A percentile compares a stretch with the other conserved stretches of the same genome.
These are phyloP conservation scores for Penicillium pulvis DNA, from an alignment of 495 filamentous ascomycete genomes.

Conservation along the genomic window DNA sequence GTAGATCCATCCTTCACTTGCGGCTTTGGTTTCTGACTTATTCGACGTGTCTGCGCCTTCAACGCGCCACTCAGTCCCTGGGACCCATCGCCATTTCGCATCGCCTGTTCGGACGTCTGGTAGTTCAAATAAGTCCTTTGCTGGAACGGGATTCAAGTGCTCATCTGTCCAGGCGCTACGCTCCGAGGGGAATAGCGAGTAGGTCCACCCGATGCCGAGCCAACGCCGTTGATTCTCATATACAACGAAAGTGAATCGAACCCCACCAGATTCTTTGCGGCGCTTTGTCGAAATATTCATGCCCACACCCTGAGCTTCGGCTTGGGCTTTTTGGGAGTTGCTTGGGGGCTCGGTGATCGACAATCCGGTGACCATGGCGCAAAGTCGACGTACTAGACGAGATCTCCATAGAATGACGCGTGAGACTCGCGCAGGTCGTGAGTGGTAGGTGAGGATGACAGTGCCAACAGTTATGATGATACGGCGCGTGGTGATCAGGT, in stretches of 20 bases:
- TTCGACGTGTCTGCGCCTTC: conserved; percentile 64
- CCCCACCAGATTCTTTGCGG: conserved; percentile 64
- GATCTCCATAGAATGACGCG: conserved; percentile 93
- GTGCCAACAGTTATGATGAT: conserved; percentile 80
- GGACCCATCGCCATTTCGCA: conserved; percentile 87
- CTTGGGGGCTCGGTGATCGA: conserved; percentile 55
- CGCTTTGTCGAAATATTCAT: conserved; percentile 53
- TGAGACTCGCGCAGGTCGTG: conserved; percentile 79
- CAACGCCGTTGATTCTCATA: conserved; percentile 97
- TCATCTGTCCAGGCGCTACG: conserved; percentile 93
- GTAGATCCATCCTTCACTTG: conserved; percentile 88
- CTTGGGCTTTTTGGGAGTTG: conserved; percentile 31
- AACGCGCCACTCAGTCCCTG: conserved; percentile 80
- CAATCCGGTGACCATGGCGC: conserved; percentile 75
- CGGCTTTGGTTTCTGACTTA: conserved; percentile 45
- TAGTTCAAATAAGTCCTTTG: conserved; percentile 80
- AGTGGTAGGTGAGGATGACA: conserved; percentile 85
- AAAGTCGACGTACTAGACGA: conserved; percentile 63
- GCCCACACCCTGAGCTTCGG: conserved; percentile 43
- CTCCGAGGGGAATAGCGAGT: conserved; percentile 85
- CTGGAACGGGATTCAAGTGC: conserved; percentile 76
- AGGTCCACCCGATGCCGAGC: conserved; percentile 94
- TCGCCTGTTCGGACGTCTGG: conserved; percentile 82
- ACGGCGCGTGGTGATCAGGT: conserved; percentile 84
- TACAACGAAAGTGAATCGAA: conserved; percentile 93